These are phyloP conservation scores for Galeopsis tetrahit DNA, from an alignment of 257 asterid species.

Conservation along the genomic window DNA sequence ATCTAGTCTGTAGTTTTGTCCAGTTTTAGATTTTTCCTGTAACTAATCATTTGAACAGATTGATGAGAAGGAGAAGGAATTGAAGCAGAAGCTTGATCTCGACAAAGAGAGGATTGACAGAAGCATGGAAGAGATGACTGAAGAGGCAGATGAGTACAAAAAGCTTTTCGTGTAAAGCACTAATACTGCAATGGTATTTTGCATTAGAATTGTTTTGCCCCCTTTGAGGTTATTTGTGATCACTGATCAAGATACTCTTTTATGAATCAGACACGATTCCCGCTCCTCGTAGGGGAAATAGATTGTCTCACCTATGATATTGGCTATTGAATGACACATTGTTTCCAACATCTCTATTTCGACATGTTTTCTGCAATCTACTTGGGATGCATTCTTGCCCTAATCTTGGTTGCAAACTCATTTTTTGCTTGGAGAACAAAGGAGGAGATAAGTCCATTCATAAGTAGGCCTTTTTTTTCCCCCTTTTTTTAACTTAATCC, in stretches of 20 bases:
- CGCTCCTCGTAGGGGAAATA: neutral
- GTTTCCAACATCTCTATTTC: neutral
- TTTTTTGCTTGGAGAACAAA: neutral
- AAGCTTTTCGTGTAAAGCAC: constrained; percentile 60
- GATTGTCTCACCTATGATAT: neutral
- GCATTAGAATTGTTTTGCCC: constrained; percentile 9
- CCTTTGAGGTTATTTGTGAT: constrained; percentile 1
- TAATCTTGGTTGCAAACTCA: neutral
- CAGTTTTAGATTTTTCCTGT: constrained; percentile 8
- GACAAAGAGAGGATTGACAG: constrained; percentile 90
- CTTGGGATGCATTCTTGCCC: neutral
- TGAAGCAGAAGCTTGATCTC: constrained; percentile 83
- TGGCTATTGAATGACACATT: constrained; percentile 5
- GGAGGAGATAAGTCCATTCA: neutral
- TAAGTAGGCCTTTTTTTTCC: neutral
- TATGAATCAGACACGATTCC: neutral
- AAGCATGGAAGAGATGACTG: constrained; percentile 82
- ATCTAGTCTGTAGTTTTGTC: constrained; percentile 5
- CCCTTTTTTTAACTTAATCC: no score
- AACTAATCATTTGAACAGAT: constrained; percentile 51
- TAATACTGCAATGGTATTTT: neutral
- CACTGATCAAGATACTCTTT: constrained; percentile 2
- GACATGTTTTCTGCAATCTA: neutral
- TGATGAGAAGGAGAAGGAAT: constrained; percentile 79
- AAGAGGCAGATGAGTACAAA: constrained; percentile 83